Evolutionary conservation across 176 grass and related monocot genomes (phyloP).

Genomic region (Themeda triandra): DNA sequence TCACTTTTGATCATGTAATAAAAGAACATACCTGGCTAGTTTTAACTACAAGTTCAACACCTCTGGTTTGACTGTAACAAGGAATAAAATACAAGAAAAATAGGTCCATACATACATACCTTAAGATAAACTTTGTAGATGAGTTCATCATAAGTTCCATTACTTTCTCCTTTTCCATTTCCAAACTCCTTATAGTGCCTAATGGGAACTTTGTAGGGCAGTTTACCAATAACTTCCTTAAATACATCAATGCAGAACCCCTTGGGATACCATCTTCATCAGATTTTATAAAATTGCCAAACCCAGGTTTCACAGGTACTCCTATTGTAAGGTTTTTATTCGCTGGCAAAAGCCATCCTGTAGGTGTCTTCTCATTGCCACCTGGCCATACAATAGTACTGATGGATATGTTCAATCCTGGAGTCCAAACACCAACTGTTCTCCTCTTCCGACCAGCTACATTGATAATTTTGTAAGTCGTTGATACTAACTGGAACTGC

Average conservation of each 20-base stretch:
- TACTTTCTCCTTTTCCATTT: conserved; percentile 35
- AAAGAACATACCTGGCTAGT: background rate
- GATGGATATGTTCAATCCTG: conserved; percentile 8
- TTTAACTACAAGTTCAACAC: background rate
- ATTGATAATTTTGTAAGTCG: conserved; percentile 58
- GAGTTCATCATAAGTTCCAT: conserved; percentile 64
- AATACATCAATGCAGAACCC: conserved; percentile 62
- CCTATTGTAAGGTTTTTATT: conserved; percentile 38
- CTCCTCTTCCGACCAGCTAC: background rate
- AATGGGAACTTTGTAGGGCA: conserved; percentile 37
- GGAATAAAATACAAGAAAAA: background rate
- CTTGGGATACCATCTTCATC: background rate
- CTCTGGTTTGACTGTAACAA: background rate
- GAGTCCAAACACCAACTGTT: conserved; percentile 47
- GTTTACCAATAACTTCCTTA: conserved; percentile 21
- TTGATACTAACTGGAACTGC: conserved; percentile 56
- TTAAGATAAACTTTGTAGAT: conserved; percentile 63
- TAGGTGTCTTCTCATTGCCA: conserved; percentile 11
- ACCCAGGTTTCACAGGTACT: conserved; percentile 62
- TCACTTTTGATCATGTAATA: background rate
- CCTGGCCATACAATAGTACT: conserved; percentile 53
- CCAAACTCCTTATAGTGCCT: conserved; percentile 6
- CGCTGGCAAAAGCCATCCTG: conserved; percentile 69
- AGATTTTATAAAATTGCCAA: conserved; percentile 29
- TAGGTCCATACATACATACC: conserved; percentile 38